Percentiles rank a stretch among this genome's conserved stretches.
phyloP scores from a whole-genome alignment of 352 stramenopile species.

The Phytopythium helicoides region DNA sequence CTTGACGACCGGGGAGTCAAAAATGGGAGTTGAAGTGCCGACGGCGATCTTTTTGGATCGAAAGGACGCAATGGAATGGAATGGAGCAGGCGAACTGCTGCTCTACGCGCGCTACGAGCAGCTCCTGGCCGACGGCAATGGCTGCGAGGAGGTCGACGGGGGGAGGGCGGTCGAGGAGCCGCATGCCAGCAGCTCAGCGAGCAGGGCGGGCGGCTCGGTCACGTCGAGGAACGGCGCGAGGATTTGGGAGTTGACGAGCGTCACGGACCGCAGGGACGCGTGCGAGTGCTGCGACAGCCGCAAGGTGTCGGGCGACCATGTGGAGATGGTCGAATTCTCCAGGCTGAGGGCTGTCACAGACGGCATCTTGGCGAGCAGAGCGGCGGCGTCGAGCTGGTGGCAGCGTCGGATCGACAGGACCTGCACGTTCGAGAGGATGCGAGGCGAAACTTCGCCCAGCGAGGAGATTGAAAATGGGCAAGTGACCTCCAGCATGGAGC shows the following conservation, averaged over 20 bases:
- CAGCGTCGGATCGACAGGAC: slow-evolving; percentile 4
- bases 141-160: too few relatives aligned
- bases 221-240: neutral
- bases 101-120: too few relatives aligned
- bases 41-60: too few relatives aligned
- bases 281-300: neutral
- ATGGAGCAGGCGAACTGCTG: too few relatives aligned
- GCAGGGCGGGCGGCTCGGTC: neutral
- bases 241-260: neutral
- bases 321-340: neutral
- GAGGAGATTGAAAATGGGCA: neutral
- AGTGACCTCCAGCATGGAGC: neutral
- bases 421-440: neutral
- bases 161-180: neutral
- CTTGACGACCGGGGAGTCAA: too few relatives aligned
- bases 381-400: neutral
- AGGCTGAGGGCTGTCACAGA: neutral
- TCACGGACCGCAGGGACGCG: neutral
- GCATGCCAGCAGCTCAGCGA: slow-evolving; percentile 1
- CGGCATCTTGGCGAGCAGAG: neutral
- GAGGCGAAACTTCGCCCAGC: neutral
- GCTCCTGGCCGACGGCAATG: too few relatives aligned
- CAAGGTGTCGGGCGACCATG: neutral
- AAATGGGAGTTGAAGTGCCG: too few relatives aligned
- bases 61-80: too few relatives aligned